Conservation (phyloP, 106 monocot species). For the Dendrobium officinale region DNA sequence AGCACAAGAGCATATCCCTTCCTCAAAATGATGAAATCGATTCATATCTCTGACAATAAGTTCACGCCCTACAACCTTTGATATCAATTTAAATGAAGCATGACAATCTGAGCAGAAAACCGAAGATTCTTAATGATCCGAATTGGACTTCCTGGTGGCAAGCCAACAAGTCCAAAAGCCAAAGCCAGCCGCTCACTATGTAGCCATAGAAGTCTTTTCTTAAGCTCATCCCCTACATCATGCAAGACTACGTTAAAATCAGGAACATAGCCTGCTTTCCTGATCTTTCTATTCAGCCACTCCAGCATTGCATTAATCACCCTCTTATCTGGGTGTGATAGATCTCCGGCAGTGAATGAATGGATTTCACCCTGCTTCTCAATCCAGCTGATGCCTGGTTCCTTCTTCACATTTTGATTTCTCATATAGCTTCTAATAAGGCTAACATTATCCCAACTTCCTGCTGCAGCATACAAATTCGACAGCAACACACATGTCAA, state of each 20-base stretch:
- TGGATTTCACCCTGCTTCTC: constrained; percentile 56
- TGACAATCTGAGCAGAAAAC: constrained; percentile 83
- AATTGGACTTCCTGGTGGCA: constrained; percentile 37
- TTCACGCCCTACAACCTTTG: constrained; percentile 46
- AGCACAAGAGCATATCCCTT: constrained; percentile 66
- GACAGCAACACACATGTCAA: constrained; percentile 61
- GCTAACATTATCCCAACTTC: constrained; percentile 53
- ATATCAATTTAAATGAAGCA: constrained; percentile 55
- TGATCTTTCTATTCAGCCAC: constrained; percentile 47
- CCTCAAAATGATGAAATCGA: constrained; percentile 69
- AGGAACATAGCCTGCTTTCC: constrained; percentile 47
- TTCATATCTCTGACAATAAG: constrained; percentile 79
- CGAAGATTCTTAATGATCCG: constrained; percentile 81
- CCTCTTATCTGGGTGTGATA: constrained; percentile 50
- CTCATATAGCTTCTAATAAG: constrained; percentile 62
- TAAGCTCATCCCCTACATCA: constrained; percentile 46
- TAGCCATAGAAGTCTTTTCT: constrained; percentile 46
- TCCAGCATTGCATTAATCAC: constrained; percentile 68
- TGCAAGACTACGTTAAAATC: constrained; percentile 49
- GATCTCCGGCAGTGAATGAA: constrained; percentile 54
- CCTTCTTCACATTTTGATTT: constrained; percentile 58
- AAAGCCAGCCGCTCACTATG: constrained; percentile 89
- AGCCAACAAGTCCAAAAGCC: constrained; percentile 45
- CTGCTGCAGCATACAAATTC: constrained; percentile 63
- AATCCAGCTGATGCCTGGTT: constrained; percentile 76